Evolutionary conservation across 176 grass and related monocot species (phyloP).

Genomic region (Elaeis guineensis): DNA sequence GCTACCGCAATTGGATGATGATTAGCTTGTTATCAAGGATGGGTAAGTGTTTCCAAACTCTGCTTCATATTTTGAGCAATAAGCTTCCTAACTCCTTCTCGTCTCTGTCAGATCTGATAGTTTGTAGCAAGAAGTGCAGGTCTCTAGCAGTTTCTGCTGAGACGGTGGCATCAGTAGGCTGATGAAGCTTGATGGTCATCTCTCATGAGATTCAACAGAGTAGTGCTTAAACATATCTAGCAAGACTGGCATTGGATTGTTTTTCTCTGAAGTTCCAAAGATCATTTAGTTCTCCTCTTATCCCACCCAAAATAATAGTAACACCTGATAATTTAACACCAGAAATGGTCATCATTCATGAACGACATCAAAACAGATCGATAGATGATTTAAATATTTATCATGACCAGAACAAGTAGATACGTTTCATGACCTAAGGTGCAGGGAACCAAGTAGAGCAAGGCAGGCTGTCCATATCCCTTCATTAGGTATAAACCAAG

Average conservation of each 20-base stretch:
- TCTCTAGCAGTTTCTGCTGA: no score
- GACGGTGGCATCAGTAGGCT: no score
- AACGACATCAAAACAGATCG: neutral
- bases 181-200: no score
- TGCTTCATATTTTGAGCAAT: no score
- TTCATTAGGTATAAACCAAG: conserved; percentile 76
- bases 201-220: no score
- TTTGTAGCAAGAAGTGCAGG: no score
- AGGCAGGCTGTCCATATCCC: conserved; percentile 75
- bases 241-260: neutral
- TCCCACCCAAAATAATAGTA: conserved; percentile 38
- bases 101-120: no score
- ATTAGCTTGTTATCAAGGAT: no score
- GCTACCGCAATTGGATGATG: no score
- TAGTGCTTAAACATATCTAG: neutral
- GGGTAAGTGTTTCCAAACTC: no score
- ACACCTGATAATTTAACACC: conserved; percentile 30
- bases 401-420: neutral
- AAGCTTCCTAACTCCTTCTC: no score
- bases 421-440: conserved; percentile 50
- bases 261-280: conserved; percentile 56
- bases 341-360: neutral
- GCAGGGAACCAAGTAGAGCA: conserved; percentile 95
- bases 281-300: conserved; percentile 61
- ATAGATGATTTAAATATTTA: neutral